Evolutionary conservation across 805 yeast species (phyloP).

Genomic region (Dipodascopsis tothii): DNA sequence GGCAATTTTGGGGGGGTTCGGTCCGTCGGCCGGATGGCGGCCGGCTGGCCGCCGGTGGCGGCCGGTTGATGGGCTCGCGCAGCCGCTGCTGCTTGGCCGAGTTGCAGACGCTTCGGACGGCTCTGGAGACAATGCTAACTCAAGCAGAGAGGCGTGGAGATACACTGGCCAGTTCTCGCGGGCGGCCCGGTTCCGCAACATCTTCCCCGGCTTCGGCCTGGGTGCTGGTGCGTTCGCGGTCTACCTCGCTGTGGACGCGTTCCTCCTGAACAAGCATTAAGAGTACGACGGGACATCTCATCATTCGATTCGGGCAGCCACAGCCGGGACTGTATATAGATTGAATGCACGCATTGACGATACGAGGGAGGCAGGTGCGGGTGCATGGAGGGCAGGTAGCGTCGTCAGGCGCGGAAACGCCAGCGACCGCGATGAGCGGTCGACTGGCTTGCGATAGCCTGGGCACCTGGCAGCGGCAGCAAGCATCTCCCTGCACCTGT

Average conservation of each 20-base stretch:
- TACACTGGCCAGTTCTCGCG: slow-evolving; percentile 74
- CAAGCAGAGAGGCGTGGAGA: slow-evolving; percentile 79
- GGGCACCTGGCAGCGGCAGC: too few species aligned
- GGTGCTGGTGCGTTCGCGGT: slow-evolving; percentile 69
- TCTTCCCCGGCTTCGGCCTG: slow-evolving; percentile 74
- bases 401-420: too few species aligned
- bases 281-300: too few species aligned
- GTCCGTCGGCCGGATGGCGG: slow-evolving; percentile 1
- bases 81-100: neutral
- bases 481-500: too few species aligned
- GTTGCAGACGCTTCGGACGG: neutral
- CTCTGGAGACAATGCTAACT: slow-evolving; percentile 1
- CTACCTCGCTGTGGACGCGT: slow-evolving; percentile 36
- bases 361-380: too few species aligned
- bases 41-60: neutral
- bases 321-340: too few species aligned
- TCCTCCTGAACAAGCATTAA: neutral
- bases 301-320: too few species aligned
- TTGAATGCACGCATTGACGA: too few species aligned
- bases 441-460: too few species aligned
- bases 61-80: neutral
- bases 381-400: too few species aligned
- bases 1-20: slow-evolving; percentile 14
- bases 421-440: too few species aligned
- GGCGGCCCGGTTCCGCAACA: slow-evolving; percentile 55